Evolutionary conservation across 345 rosid genomes (phyloP).

Genomic region (Pelargonium nanum): DNA sequence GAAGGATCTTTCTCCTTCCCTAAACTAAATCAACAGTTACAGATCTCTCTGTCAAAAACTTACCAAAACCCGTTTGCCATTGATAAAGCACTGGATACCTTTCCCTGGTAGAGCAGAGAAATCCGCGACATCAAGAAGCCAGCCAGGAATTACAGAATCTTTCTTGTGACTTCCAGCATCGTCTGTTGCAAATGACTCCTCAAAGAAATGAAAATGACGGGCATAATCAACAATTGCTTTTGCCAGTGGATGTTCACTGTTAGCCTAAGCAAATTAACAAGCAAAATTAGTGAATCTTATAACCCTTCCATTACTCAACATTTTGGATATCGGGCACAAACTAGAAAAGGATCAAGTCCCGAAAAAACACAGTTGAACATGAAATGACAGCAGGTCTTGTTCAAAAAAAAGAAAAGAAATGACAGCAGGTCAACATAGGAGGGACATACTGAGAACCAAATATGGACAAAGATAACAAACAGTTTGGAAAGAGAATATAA

Average conservation of each 20-base stretch:
- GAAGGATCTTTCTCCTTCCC: too few relatives aligned
- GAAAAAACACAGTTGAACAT: too few relatives aligned
- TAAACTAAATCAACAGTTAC: too few relatives aligned
- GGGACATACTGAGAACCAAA: background rate
- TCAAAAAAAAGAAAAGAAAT: too few relatives aligned
- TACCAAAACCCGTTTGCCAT: slow-evolving; percentile 56
- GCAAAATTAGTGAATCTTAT: background rate
- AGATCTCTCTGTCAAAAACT: slow-evolving; percentile 10
- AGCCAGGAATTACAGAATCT: slow-evolving; percentile 36
- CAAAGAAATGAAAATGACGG: slow-evolving; percentile 83
- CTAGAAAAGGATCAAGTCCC: too few relatives aligned
- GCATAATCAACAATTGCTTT: slow-evolving; percentile 89
- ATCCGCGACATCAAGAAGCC: slow-evolving; percentile 61
- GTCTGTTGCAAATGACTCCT: slow-evolving; percentile 33
- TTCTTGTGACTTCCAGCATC: slow-evolving; percentile 30
- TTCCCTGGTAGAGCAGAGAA: slow-evolving; percentile 86
- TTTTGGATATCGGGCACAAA: too few relatives aligned
- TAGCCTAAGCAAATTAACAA: slow-evolving; percentile 39
- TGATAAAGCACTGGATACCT: slow-evolving; percentile 68
- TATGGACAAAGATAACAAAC: background rate
- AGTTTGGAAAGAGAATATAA: too few relatives aligned
- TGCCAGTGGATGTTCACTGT: slow-evolving; percentile 95
- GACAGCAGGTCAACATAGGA: too few relatives aligned
- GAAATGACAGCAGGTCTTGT: too few relatives aligned
- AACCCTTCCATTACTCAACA: too few relatives aligned